phyloP scores from a whole-genome alignment of 2,329 filamentous ascomycete species.

The Trichoderma simmonsii region DNA sequence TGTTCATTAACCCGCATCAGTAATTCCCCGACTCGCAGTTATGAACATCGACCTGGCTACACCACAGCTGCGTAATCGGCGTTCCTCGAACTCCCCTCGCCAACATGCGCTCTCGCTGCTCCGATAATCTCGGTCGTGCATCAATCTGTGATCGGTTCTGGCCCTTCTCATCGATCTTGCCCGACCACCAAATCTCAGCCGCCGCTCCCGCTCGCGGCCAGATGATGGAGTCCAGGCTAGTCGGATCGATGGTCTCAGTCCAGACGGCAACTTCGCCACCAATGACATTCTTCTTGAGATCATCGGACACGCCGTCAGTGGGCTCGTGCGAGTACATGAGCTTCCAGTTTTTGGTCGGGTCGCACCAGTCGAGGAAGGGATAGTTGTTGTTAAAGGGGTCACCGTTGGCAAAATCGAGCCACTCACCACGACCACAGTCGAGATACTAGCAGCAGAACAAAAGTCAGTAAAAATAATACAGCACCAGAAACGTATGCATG shows the following conservation, averaged over 20 bases:
- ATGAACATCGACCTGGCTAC: constrained; percentile 12
- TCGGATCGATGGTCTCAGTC: constrained; percentile 71
- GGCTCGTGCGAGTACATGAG: constrained; percentile 80
- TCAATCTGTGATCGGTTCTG: constrained; percentile 69
- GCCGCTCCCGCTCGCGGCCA: constrained; percentile 76
- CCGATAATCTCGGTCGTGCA: constrained; percentile 65
- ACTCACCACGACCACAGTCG: constrained; percentile 78
- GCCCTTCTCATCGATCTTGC: constrained; percentile 61
- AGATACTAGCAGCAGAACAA: constrained; percentile 56
- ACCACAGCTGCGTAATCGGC: constrained; percentile 44
- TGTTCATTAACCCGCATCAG: background rate
- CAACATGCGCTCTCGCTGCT: constrained; percentile 74
- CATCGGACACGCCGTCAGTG: constrained; percentile 56
- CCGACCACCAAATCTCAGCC: constrained; percentile 79
- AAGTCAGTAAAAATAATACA: background rate
- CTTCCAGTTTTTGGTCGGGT: constrained; percentile 76
- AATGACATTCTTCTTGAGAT: constrained; percentile 64
- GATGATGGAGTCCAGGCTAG: constrained; percentile 69
- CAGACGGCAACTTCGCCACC: constrained; percentile 82
- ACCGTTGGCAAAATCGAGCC: constrained; percentile 67
- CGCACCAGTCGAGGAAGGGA: constrained; percentile 79
- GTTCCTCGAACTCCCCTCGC: constrained; percentile 60
- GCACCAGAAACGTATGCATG: background rate
- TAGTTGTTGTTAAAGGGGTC: constrained; percentile 46
- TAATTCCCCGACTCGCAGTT: constrained; percentile 10